Percentiles rank a stretch among this genome's conserved stretches.
These are phyloP conservation scores for Hypoxylon sp. DNA, from an alignment of 2,329 filamentous ascomycete species.

Conservation along the genomic window DNA sequence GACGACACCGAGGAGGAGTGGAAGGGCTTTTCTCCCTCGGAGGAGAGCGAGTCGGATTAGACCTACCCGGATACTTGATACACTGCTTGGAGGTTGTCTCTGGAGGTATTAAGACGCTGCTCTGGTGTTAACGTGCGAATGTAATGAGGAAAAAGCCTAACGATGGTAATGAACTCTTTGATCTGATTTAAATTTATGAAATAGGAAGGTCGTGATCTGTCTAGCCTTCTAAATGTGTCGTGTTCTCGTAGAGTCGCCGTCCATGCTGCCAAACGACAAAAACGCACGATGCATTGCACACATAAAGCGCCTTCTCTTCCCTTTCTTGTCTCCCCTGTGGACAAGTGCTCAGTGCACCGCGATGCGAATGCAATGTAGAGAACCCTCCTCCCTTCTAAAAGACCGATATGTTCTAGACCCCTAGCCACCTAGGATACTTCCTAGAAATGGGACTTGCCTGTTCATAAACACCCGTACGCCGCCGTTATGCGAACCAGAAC, in stretches of 20 bases:
- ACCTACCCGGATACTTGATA: too few species aligned
- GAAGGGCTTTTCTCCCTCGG: slow-evolving; percentile 59
- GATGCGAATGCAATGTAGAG: slow-evolving; percentile 2
- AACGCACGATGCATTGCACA: neutral
- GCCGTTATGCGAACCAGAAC: slow-evolving; percentile 12
- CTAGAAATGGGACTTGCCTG: neutral
- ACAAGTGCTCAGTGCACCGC: neutral
- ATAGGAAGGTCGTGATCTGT: neutral
- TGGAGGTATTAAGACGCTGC: neutral
- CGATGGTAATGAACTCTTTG: slow-evolving; percentile 5
- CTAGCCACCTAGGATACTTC: neutral
- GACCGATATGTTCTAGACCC: too few species aligned
- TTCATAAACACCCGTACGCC: slow-evolving; percentile 6
- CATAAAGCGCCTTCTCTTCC: neutral
- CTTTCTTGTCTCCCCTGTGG: neutral
- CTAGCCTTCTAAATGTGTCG: neutral
- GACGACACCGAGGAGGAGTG: slow-evolving; percentile 64
- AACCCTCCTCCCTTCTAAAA: too few species aligned
- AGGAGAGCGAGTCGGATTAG: slow-evolving; percentile 42
- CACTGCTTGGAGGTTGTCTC: too few species aligned
- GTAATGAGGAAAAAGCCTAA: slow-evolving; percentile 6
- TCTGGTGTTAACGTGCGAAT: neutral
- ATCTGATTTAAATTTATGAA: neutral
- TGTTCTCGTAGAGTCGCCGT: neutral
- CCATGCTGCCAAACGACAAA: neutral